Base-by-base conservation (phyloP, 495 filamentous ascomycete species). In the Cercophora scortea region DNA sequence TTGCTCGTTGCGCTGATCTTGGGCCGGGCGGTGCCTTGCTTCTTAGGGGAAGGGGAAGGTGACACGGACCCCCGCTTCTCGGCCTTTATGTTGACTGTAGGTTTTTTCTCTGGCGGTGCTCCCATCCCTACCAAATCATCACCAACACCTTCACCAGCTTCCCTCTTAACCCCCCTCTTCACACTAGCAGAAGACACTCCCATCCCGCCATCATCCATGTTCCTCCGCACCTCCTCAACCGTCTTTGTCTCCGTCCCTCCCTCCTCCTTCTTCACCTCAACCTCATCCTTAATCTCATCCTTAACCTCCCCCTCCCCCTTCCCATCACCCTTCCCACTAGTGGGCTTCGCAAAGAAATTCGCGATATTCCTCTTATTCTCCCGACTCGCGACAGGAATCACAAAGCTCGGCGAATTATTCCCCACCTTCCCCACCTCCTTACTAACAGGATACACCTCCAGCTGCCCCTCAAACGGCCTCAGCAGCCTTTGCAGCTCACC, bases 361-460 rank as follows among this genome's bases (percentile, higher is more conserved):
- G 86, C 88, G 64, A 98, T 96, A 54, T 90, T 94, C 39, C 73
- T 80, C 71, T 94, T 96, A 61, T 95, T 95, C 61, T 90, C 87
- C 46, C 78, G 84, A 66, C 86, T 90, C 58, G 83, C 76, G 42
- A 96, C 70, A 0, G 90, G 90, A 2, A 95, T 72, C 39, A 97
- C 79, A 63, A 97, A 96, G 2, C 72, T 76, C 0, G 86, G 82
- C 15, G 84, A 89, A 63, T 95, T 87, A 55, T 95, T 95, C n/a
- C 92, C 90, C 2, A 95, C 93, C 70, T 96, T 96, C 0, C 90
- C 90, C 0, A 98, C 93, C 11, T 93, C 91, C 64, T 88, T 88
- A 43, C 78, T 79, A 2, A 98, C 93, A 12, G 84, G 79, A 64
- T 95, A 96, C 32, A 85, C 82, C 41, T 94, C 91, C 32, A 98